Percentiles rank a stretch among this genome's conserved stretches.
Conservation (phyloP, 768 basidiomycete genomes). For the Brasilioporus rufonigricans region DNA sequence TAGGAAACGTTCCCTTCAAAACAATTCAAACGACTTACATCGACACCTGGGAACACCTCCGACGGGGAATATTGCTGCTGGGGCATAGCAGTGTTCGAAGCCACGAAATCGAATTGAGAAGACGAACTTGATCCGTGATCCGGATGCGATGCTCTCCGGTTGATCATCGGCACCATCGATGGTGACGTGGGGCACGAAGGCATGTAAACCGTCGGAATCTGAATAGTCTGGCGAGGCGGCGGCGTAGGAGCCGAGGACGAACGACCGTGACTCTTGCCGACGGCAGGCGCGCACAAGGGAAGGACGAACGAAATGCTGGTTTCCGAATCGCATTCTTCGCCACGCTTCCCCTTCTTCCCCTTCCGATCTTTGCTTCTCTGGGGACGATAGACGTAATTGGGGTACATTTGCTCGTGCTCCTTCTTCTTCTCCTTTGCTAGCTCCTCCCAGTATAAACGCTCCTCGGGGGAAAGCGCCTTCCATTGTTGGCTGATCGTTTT, state of each 20-base stretch:
- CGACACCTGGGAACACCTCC: conserved; percentile 29
- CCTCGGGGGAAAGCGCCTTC: conserved; percentile 64
- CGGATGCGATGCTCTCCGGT: conserved; percentile 54
- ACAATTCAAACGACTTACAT: conserved; percentile 37
- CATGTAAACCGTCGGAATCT: conserved; percentile 61
- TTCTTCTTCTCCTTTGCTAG: conserved; percentile 77
- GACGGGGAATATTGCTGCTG: conserved; percentile 37
- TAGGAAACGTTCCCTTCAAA: conserved; percentile 5
- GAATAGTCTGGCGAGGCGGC: conserved; percentile 64
- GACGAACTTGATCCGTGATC: conserved; percentile 43
- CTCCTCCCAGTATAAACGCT: conserved; percentile 72
- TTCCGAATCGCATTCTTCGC: conserved; percentile 48
- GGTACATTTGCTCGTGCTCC: conserved; percentile 73
- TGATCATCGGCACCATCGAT: conserved; percentile 53
- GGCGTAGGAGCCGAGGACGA: conserved; percentile 63
- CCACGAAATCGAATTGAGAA: conserved; percentile 56
- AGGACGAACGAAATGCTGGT: conserved; percentile 49
- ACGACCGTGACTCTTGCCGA: conserved; percentile 44
- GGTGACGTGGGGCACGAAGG: conserved; percentile 67
- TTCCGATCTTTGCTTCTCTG: conserved; percentile 53
- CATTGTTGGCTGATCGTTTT: conserved; percentile 83
- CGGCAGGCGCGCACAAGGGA: conserved; percentile 38
- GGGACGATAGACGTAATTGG: conserved; percentile 77
- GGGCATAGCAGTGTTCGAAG: conserved; percentile 42
- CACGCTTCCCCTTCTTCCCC: conserved; percentile 41